Percentiles rank a stretch among this genome's conserved stretches.
Conservation (phyloP, 129 eudicot genomes). For the Saussurea involucrata region DNA sequence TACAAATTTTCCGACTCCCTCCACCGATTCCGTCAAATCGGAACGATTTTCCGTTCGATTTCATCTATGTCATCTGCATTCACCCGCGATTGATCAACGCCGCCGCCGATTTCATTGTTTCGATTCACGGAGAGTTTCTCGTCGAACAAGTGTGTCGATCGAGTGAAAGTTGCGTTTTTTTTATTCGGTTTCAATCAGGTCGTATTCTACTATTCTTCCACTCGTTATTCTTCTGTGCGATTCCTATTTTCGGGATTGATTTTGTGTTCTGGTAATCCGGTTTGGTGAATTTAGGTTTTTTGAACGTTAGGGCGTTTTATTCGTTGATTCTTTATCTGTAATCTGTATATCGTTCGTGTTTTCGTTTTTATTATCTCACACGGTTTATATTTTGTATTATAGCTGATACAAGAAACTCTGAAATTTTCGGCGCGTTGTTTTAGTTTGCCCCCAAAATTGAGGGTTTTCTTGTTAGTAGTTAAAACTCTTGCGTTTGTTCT, state of each 20-base stretch:
- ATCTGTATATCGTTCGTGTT: constrained; percentile 18
- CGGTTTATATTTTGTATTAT: constrained; percentile 10
- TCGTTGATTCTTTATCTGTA: constrained; percentile 40
- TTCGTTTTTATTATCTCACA: neutral
- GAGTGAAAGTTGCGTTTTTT: constrained; percentile 17
- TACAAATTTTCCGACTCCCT: constrained; percentile 15
- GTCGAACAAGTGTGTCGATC: constrained; percentile 8
- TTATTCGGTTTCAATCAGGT: constrained; percentile 17
- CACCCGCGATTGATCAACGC: neutral
- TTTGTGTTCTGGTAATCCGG: no score
- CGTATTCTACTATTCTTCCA: constrained; percentile 1
- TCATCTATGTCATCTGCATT: constrained; percentile 2
- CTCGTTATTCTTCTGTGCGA: neutral
- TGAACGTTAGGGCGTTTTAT: constrained; percentile 26
- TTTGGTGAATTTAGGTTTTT: constrained; percentile 18
- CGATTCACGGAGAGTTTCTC: neutral
- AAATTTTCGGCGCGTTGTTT: constrained; percentile 67
- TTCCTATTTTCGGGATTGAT: neutral
- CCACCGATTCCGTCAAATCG: constrained; percentile 20
- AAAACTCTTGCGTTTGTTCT: neutral
- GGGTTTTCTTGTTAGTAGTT: constrained; percentile 51
- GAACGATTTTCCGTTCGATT: constrained; percentile 6
- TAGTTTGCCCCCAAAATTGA: constrained; percentile 61
- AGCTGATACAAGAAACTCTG: constrained; percentile 42
- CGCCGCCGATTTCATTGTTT: neutral